phyloP scores from a whole-genome alignment of 2,329 filamentous ascomycete species.

The Hortaea werneckii region DNA sequence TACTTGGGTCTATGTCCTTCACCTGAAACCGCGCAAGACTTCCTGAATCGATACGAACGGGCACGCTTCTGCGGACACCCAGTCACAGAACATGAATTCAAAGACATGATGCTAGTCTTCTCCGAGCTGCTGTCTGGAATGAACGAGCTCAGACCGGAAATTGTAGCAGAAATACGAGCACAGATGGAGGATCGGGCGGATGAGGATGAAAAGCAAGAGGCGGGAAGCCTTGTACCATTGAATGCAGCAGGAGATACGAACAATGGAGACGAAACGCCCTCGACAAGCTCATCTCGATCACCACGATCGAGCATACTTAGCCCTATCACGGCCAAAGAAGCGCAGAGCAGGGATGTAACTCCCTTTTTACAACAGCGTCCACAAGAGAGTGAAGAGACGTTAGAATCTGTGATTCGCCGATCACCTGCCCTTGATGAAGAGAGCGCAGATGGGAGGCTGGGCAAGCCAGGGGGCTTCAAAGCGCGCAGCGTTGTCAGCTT shows the following conservation, averaged over 20 bases:
- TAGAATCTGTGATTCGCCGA: constrained; percentile 17
- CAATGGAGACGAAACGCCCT: background rate
- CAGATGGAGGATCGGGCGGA: too few relatives aligned
- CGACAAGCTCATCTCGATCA: constrained; percentile 3
- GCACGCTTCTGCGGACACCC: constrained; percentile 69
- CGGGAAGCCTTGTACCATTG: background rate
- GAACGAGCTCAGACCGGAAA: constrained; percentile 47
- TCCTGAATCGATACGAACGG: constrained; percentile 68
- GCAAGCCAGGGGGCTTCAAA: constrained; percentile 5
- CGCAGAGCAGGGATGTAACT: constrained; percentile 11
- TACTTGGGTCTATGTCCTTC: constrained; percentile 53
- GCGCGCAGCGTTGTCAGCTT: constrained; percentile 12
- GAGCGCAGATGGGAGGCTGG: background rate
- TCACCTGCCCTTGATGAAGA: constrained; percentile 1
- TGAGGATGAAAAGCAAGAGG: background rate
- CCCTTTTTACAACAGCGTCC: constrained; percentile 11
- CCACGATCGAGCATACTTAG: constrained; percentile 14
- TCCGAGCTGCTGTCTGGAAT: constrained; percentile 70
- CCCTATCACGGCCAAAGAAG: constrained; percentile 20
- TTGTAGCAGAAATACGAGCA: constrained; percentile 36
- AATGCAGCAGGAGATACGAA: background rate
- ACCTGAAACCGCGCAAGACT: constrained; percentile 43
- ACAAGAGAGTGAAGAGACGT: constrained; percentile 1
- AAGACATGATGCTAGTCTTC: constrained; percentile 72
- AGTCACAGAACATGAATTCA: constrained; percentile 61